Evolutionary conservation across 441 rosid genomes (phyloP), one percentile per base, ranked within the genome.

Genomic region (Rhodomyrtus psidioides): DNA sequence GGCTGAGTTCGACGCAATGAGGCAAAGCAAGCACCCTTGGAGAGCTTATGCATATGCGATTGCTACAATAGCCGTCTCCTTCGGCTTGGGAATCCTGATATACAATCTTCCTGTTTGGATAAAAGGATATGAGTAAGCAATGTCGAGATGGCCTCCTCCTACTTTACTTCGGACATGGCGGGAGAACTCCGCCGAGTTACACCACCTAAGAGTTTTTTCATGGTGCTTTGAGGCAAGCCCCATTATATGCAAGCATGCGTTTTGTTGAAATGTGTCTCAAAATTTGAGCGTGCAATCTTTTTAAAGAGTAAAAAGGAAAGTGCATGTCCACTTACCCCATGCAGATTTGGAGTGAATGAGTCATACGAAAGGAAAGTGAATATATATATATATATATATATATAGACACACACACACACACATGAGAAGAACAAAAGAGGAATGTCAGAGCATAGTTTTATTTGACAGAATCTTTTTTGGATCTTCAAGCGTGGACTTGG

Each of bases 1-100:
- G 57, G 95, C 98, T 0, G 99, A 97, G 94, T 97, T 94, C 91
- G 89, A 96, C 21, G 95, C 98, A 14, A 94, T 95, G 99, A 92
- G 95, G 86, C 93, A 91, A 87, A 94, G 97, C 85, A 85, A 76
- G 13, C 87, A 89, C 83, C 91, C 91, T 34, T 92, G 95, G 96
- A 94, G 95, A 89, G 99, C 98, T 19, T 95, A 91, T 85, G 91
- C 83, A 5, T 96, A 97, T 83, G 95, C 94, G 55, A 82, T 86
- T 23, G 83, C 87, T 46, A 94, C 98, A 60, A 91, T 93, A 62
- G 59, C 65, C 4, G 21, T 91, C 75, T 95, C 99, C 6, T 94
- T 93, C 70, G 90, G 86, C 26, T 70, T 92, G 83, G 98, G 99
- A 59, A 91, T 89, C 84, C 84, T 95, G 59, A 87, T 93, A 81